Evolutionary conservation across 2,329 filamentous ascomycete genomes (phyloP).

Genomic region (Venturia carpophila): DNA sequence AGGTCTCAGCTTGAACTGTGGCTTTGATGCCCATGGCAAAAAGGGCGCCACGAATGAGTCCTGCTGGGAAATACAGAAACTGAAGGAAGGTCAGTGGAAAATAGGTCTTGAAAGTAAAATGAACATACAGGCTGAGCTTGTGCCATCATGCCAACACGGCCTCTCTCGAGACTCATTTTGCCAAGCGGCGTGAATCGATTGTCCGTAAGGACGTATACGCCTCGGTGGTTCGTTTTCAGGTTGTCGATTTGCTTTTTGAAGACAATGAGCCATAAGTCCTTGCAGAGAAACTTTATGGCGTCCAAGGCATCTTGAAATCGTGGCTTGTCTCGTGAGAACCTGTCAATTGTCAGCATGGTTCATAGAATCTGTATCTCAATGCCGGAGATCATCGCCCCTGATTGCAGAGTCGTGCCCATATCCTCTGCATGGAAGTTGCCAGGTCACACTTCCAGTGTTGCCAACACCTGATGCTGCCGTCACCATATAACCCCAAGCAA

Average conservation of each 20-base stretch:
- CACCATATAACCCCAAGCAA: neutral
- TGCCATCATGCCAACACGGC: slow-evolving; percentile 50
- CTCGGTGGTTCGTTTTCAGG: slow-evolving; percentile 93
- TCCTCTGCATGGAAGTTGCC: too few species aligned
- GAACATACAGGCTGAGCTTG: slow-evolving; percentile 65
- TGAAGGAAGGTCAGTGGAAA: slow-evolving; percentile 30
- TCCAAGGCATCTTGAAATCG: slow-evolving; percentile 89
- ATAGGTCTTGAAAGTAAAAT: slow-evolving; percentile 10
- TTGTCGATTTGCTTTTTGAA: slow-evolving; percentile 98
- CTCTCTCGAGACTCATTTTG: slow-evolving; percentile 73
- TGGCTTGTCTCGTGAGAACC: slow-evolving; percentile 74
- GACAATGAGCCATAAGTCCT: slow-evolving; percentile 90
- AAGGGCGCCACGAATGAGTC: slow-evolving; percentile 83
- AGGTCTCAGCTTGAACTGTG: slow-evolving; percentile 83
- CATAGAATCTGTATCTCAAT: neutral
- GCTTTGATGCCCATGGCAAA: slow-evolving; percentile 86
- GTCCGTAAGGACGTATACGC: slow-evolving; percentile 93
- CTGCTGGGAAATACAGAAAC: slow-evolving; percentile 95
- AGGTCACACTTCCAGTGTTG: too few species aligned
- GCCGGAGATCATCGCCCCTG: neutral
- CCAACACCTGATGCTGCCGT: neutral
- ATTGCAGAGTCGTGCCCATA: too few species aligned
- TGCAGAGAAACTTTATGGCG: slow-evolving; percentile 97
- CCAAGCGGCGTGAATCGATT: slow-evolving; percentile 81
- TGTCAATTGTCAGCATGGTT: slow-evolving; percentile 29